Evolutionary conservation across 352 stramenopile genomes (phyloP).

Genomic region (Blastocystis sp.): DNA sequence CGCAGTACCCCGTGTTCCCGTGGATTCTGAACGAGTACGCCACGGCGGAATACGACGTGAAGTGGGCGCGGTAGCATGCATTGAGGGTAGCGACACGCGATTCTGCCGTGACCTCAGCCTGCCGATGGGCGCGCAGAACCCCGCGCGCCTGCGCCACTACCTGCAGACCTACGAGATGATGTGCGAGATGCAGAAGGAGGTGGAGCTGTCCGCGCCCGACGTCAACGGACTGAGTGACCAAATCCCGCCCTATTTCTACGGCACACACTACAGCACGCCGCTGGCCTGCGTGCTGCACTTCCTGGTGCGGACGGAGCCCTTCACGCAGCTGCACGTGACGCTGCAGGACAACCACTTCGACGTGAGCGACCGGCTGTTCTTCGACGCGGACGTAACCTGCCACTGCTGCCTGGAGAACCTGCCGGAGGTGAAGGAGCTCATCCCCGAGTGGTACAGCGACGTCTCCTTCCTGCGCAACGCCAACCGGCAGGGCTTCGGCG

Average conservation of each 20-base stretch:
- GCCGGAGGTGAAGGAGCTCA: conserved; percentile 96
- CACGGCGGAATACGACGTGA: conserved; percentile 82
- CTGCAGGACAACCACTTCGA: conserved; percentile 94
- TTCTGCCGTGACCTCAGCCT: conserved; percentile 90
- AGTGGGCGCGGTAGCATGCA: not conserved
- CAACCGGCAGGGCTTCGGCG: conserved; percentile 90
- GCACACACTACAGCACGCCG: conserved; percentile 90
- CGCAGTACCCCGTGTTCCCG: conserved; percentile 93
- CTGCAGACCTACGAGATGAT: conserved; percentile 71
- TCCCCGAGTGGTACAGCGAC: conserved; percentile 90
- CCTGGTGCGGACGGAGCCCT: conserved; percentile 91
- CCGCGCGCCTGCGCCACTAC: conserved; percentile 76
- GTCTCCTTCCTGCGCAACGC: conserved; percentile 90
- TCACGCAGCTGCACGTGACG: conserved; percentile 85
- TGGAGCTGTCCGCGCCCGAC: not conserved
- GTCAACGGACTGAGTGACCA: conserved; percentile 74
- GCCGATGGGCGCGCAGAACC: conserved; percentile 90
- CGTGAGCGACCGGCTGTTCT: conserved; percentile 92
- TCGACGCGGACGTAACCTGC: conserved; percentile 86
- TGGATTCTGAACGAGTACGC: conserved; percentile 92
- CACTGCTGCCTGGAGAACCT: conserved; percentile 88
- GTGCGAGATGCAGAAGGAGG: not conserved
- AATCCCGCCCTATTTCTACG: conserved; percentile 85
- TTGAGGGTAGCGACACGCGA: conserved; percentile 73
- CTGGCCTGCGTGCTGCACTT: conserved; percentile 94